Conservation (phyloP, 2,329 filamentous ascomycete genomes). For the Neopestalotiopsis clavispora region DNA sequence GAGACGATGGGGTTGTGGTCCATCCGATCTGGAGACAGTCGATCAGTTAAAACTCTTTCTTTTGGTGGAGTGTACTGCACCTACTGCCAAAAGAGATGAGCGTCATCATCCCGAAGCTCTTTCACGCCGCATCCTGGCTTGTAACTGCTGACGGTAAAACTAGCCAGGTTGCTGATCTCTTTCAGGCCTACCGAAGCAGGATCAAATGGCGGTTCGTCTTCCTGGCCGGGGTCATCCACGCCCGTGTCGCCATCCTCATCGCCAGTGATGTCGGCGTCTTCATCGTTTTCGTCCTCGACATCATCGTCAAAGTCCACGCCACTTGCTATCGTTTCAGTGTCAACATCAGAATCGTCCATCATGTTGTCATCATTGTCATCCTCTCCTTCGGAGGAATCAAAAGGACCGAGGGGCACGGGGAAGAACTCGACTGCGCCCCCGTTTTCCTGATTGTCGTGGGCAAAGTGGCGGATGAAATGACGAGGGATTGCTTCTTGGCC, state of each 20-base stretch:
- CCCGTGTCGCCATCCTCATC: constrained; percentile 34
- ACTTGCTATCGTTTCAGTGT: constrained; percentile 15
- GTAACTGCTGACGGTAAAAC: constrained; percentile 81
- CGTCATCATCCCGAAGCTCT: constrained; percentile 75
- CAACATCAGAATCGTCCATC: constrained; percentile 25
- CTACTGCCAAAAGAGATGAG: constrained; percentile 79
- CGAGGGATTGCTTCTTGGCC: not conserved
- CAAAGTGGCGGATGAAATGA: not conserved
- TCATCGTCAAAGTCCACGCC: constrained; percentile 33
- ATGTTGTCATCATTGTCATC: constrained; percentile 25
- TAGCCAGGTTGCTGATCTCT: constrained; percentile 83
- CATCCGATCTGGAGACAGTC: constrained; percentile 66
- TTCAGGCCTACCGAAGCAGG: constrained; percentile 67
- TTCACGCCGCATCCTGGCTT: constrained; percentile 82
- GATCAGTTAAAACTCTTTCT: not conserved
- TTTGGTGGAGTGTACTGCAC: constrained; percentile 27
- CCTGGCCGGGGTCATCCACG: constrained; percentile 42
- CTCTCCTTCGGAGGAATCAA: constrained; percentile 19
- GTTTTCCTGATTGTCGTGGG: constrained; percentile 28
- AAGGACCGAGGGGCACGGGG: too few relatives aligned
- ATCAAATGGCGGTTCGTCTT: constrained; percentile 50
- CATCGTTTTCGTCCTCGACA: constrained; percentile 26
- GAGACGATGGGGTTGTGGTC: constrained; percentile 80
- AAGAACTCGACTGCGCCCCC: constrained; percentile 26
- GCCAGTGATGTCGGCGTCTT: constrained; percentile 34